Evolutionary conservation across 164 flowering plant species (phyloP).

Genomic region (Kingdonia uniflora): DNA sequence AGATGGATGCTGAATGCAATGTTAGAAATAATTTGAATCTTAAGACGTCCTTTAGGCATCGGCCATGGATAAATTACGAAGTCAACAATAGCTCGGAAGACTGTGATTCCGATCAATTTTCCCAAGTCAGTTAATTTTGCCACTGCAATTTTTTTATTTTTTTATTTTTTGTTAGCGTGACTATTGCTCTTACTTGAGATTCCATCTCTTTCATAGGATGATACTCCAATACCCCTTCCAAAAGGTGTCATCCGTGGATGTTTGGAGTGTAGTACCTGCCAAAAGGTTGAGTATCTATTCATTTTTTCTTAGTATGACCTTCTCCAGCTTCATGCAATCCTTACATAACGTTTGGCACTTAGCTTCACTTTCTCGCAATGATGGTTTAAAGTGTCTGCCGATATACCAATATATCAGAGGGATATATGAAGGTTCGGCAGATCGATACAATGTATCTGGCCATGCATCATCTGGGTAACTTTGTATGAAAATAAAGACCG

Average conservation of each 20-base stretch:
- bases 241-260: slow-evolving; percentile 92
- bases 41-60: slow-evolving; percentile 26
- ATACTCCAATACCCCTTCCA: slow-evolving; percentile 35
- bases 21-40: slow-evolving; percentile 17
- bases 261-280: slow-evolving; percentile 63
- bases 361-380: background rate
- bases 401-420: too few species aligned
- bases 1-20: slow-evolving; percentile 9
- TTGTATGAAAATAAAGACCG: too few species aligned
- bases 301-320: background rate
- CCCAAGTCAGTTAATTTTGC: slow-evolving; percentile 23
- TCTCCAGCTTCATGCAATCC: background rate
- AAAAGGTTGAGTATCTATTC: slow-evolving; percentile 47
- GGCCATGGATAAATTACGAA: slow-evolving; percentile 54
- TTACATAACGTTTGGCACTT: background rate
- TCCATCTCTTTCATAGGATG: slow-evolving; percentile 27
- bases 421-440: too few species aligned
- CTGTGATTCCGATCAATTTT: slow-evolving; percentile 34
- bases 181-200: background rate
- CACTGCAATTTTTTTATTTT: background rate
- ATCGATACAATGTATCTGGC: too few species aligned
- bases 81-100: slow-evolving; percentile 49
- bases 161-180: background rate
- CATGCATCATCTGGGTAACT: too few species aligned
- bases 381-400: too few species aligned